Conservation (phyloP, 805 yeast species). For the Yarrowia deformans region DNA sequence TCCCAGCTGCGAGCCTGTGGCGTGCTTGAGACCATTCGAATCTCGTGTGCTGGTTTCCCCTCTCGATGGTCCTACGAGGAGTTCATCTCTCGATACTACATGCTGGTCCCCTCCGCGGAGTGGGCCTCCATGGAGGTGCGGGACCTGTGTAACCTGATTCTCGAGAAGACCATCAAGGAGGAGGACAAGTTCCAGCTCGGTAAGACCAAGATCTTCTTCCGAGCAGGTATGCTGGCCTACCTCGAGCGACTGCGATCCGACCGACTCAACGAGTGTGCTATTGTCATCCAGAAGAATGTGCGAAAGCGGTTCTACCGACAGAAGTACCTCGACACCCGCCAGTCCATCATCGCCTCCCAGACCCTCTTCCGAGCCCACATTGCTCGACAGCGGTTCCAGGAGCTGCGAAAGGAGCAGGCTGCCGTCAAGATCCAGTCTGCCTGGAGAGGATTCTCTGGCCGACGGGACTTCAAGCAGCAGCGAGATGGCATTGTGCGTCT, state of each 20-base stretch:
- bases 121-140: slow-evolving; percentile 66
- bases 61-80: slow-evolving; percentile 95
- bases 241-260: slow-evolving; percentile 85
- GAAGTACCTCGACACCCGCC: slow-evolving; percentile 61
- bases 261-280: slow-evolving; percentile 79
- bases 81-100: slow-evolving; percentile 87
- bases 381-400: slow-evolving; percentile 63
- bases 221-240: slow-evolving; percentile 95
- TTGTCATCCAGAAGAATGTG: slow-evolving; percentile 82
- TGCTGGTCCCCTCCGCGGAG: slow-evolving; percentile 73
- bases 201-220: slow-evolving; percentile 89
- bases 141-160: slow-evolving; percentile 71
- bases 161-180: slow-evolving; percentile 69
- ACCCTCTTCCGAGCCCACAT: slow-evolving; percentile 67
- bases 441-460: slow-evolving; percentile 53
- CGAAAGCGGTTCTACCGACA: slow-evolving; percentile 70
- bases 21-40: slow-evolving; percentile 94
- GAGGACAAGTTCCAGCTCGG: slow-evolving; percentile 84
- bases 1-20: slow-evolving; percentile 98
- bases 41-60: slow-evolving; percentile 98
- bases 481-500: slow-evolving; percentile 60
- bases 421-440: slow-evolving; percentile 77
- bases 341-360: slow-evolving; percentile 65
- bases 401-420: slow-evolving; percentile 59
- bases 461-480: slow-evolving; percentile 62